phyloP scores from a whole-genome alignment of 768 basidiomycete species.

The Paxillus ammoniavirescens region DNA sequence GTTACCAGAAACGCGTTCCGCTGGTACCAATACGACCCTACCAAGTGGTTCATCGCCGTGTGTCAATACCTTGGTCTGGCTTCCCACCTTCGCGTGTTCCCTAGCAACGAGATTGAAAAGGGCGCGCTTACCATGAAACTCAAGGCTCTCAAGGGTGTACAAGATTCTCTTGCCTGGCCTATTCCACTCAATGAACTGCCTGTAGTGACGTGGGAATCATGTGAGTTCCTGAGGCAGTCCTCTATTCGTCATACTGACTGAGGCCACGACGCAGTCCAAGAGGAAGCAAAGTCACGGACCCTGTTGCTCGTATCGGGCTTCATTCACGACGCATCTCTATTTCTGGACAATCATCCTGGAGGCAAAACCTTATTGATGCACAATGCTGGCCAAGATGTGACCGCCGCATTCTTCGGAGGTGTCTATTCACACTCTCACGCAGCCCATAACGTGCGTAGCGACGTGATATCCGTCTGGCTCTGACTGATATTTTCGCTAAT shows the following conservation, averaged over 20 bases:
- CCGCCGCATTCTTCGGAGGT: constrained; percentile 83
- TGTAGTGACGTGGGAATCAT: constrained; percentile 78
- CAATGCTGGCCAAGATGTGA: constrained; percentile 79
- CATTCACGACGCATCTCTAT: constrained; percentile 79
- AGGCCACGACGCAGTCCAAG: constrained; percentile 46
- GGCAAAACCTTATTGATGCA: constrained; percentile 57
- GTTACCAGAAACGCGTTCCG: constrained; percentile 59
- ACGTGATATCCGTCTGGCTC: background rate
- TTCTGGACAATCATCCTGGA: constrained; percentile 79
- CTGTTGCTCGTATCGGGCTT: constrained; percentile 81
- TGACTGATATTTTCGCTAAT: background rate
- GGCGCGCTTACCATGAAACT: constrained; percentile 82
- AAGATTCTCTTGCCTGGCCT: constrained; percentile 68
- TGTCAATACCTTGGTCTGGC: constrained; percentile 68
- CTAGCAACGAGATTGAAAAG: constrained; percentile 85
- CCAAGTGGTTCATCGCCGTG: constrained; percentile 77
- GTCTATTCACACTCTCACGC: constrained; percentile 81
- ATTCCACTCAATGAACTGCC: constrained; percentile 57
- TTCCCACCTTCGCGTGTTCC: constrained; percentile 80
- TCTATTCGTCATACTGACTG: constrained; percentile 1
- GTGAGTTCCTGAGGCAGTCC: constrained; percentile 40
- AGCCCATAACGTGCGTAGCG: constrained; percentile 63
- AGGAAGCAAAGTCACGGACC: constrained; percentile 60
- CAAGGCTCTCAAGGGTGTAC: constrained; percentile 63
- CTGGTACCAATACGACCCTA: constrained; percentile 74